Evolutionary conservation across 192 early-diverging fungal species (phyloP), one percentile per base, ranked within the genome.

Genomic region (Mortierella antarctica): DNA sequence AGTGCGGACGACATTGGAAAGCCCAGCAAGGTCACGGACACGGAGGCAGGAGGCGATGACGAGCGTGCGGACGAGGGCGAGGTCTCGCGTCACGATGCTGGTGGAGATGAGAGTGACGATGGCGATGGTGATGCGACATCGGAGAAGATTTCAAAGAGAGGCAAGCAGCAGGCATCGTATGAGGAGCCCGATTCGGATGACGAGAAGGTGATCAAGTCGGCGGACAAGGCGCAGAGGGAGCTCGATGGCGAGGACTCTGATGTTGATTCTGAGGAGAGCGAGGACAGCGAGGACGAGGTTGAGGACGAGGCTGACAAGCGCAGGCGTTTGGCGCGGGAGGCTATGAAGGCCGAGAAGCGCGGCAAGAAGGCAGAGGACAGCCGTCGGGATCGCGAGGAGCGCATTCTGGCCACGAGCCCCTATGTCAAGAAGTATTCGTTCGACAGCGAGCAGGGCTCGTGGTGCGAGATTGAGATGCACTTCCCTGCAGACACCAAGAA

Each of bases 401-500:
- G 91, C 10, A 90, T 95, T 70, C 50, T 85, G 0, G 57, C 78
- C 7, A 67, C 60, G 3, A 88, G 87, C 65, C 86, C 85, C n/a
- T 96, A 91, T 65, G 89, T 95, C 49, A 84, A 86, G 40, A 74
- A 84, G 62, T 95, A 91, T 80, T 70, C 83, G 15, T 96, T 96
- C 76, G 92, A 95, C 76, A 76, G 83, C 42, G 54, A 74, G 20
- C 73, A 88, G 62, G 94, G 91, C 42, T 66, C 86, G 6, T 95
- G 90, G 91, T 94, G 92, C 71, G 93, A 97, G 73, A 82, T 97
- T 48, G 90, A 92, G 67, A 82, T 99, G 86, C 77, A 94, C 82
- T 98, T 98, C 88, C 87, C 94, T 18, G 92, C 96, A 6, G 87
- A 90, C 50, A 95, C 94, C 67, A 93, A 94, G 79, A 99, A 99